Evolutionary conservation across 2,329 filamentous ascomycete species (phyloP), one percentile per base, ranked within the genome.

Genomic region (Colletotrichum graminicola): DNA sequence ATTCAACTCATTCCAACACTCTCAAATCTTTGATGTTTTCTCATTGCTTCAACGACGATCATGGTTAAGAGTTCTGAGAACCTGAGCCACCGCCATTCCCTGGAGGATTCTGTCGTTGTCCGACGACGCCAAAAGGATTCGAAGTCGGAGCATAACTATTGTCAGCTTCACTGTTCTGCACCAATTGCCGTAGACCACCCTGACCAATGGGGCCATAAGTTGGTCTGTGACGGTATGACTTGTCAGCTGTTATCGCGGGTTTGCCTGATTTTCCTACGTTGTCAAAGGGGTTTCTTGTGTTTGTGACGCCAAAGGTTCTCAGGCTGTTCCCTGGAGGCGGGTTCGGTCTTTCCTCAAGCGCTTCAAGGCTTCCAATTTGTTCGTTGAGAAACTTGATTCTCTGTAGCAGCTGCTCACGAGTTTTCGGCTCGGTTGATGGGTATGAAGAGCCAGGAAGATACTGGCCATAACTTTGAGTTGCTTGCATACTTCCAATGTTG

Each of bases 341-440:
- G 34, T 57, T 57, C 5, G 34, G 55, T 14, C 55, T 41, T 39
- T 57, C 55, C 3, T 57, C n/a, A 8, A 57, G 55, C 11, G n/a
- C 36, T 26, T 57, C 55, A 23, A 57, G 55, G n/a, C 34, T 57
- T 41, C 55, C 55, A 14, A 57, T 57, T 29, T 41, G 55, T 39
- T 57, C n/a, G 8, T 57, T 26, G 16, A 57, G 55, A 41, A 21
- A 11, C 36, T 0, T 41, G n/a, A 57, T 57, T 39, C 14, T 39
- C 36, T 26, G 34, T 8, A 26, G 1, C 1, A 57, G 36, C 14
- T 16, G 39, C 39, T 57, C 34, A 1, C 36, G 55, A 6, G 55
- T 57, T 34, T 41, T 34, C 1, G 6, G n/a, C 2, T 18, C 34
- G 2, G 12, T 1, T 57, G 34, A 16, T 18, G 1, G 8, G 4